phyloP scores from a whole-genome alignment of 1,284 basidiomycete genomes.

The Exsudoporus floridanus region DNA sequence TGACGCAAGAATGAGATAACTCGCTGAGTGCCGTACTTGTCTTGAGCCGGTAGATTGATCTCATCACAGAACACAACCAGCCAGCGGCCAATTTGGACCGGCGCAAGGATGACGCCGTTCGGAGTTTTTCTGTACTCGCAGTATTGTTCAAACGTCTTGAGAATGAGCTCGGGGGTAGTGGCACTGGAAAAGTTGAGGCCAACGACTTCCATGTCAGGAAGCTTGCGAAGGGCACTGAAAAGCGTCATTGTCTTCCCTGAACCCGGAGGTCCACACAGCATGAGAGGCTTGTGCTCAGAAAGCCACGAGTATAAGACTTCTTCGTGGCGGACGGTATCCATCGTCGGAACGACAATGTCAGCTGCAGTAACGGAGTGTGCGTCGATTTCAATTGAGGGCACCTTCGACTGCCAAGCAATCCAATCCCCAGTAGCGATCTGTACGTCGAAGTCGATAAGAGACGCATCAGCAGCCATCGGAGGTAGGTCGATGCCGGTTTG shows the following conservation, averaged over 20 bases:
- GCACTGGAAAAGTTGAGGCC: conserved; percentile 99
- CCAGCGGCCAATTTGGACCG: conserved; percentile 95
- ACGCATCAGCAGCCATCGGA: conserved; percentile 67
- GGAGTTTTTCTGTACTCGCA: conserved; percentile 99
- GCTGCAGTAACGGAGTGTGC: conserved; percentile 93
- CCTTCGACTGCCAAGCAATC: conserved; percentile 88
- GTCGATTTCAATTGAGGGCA: conserved; percentile 96
- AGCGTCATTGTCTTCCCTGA: conserved; percentile 99
- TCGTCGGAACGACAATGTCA: conserved; percentile 96
- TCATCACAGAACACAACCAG: conserved; percentile 99
- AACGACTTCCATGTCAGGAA: conserved; percentile 98
- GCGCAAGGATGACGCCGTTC: conserved; percentile 92
- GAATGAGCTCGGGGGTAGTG: conserved; percentile 94
- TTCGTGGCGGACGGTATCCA: conserved; percentile 98
- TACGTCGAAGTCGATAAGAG: conserved; percentile 95
- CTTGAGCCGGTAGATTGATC: conserved; percentile 95
- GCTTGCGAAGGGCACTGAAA: conserved; percentile 96
- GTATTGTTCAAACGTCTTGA: conserved; percentile 99
- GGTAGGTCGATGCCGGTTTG: conserved; percentile 92
- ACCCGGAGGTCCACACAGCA: conserved; percentile 98
- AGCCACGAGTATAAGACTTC: conserved; percentile 99
- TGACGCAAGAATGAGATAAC: conserved; percentile 99
- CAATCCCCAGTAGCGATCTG: conserved; percentile 86
- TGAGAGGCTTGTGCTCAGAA: conserved; percentile 97
- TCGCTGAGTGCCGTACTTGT: conserved; percentile 98